Conservation (phyloP, 2,329 filamentous ascomycete species). For the Xylariaceae sp. region DNA sequence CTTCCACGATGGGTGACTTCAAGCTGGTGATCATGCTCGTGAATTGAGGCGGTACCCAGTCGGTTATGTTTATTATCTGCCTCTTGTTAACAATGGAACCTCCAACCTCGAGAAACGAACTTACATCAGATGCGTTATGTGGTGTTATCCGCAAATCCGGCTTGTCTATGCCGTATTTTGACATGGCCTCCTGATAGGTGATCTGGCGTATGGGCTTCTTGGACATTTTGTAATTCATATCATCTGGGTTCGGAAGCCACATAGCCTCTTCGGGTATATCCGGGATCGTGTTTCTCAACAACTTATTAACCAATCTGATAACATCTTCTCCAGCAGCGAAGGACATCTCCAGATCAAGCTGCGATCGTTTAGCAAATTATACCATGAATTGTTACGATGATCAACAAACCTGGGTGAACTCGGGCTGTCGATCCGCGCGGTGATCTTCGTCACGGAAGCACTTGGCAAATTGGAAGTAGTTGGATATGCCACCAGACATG, state of each 20-base stretch:
- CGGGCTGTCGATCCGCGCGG: slow-evolving; percentile 86
- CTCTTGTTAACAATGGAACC: slow-evolving; percentile 22
- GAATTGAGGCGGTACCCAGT: slow-evolving; percentile 59
- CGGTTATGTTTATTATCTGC: slow-evolving; percentile 61
- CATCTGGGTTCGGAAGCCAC: slow-evolving; percentile 9
- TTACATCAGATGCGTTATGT: slow-evolving; percentile 48
- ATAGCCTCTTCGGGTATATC: slow-evolving; percentile 25
- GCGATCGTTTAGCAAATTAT: slow-evolving; percentile 10
- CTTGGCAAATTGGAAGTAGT: slow-evolving; percentile 87
- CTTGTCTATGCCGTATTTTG: slow-evolving; percentile 80
- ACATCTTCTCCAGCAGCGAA: slow-evolving; percentile 71
- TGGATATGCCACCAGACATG: slow-evolving; percentile 79
- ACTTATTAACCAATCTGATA: slow-evolving; percentile 49
- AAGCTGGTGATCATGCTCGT: slow-evolving; percentile 69
- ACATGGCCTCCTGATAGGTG: slow-evolving; percentile 73
- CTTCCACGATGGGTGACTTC: slow-evolving; percentile 65
- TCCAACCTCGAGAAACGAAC: slow-evolving; percentile 16
- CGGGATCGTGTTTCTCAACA: slow-evolving; percentile 41
- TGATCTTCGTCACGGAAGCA: slow-evolving; percentile 96
- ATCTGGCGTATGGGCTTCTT: neutral
- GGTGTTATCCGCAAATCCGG: slow-evolving; percentile 70
- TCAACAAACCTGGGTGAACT: slow-evolving; percentile 77
- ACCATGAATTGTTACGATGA: neutral
- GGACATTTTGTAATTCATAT: neutral
- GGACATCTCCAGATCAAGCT: slow-evolving; percentile 91